A percentile compares a stretch with the other conserved stretches of the same genome.
These are phyloP conservation scores for Inonotus obliquus DNA, from an alignment of 1,284 basidiomycete species.

Conservation along the genomic window DNA sequence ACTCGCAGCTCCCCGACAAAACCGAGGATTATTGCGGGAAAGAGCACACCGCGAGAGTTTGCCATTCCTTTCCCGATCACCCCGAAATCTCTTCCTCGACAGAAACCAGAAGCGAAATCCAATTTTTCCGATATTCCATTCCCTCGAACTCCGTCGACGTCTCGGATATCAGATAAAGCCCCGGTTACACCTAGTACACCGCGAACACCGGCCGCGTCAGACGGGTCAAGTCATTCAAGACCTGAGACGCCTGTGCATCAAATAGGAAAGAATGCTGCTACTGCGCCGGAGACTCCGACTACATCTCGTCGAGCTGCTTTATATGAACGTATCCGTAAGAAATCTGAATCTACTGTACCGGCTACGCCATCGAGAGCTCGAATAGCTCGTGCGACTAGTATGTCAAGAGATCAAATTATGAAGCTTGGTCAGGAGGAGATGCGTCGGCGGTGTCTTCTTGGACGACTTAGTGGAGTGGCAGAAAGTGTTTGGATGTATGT, in stretches of 20 bases:
- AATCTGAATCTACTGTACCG: constrained; percentile 42
- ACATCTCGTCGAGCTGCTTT: constrained; percentile 70
- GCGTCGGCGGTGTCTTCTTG: constrained; percentile 65
- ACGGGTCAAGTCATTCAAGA: constrained; percentile 34
- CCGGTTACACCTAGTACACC: constrained; percentile 48
- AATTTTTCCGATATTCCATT: constrained; percentile 39
- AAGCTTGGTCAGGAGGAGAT: constrained; percentile 72
- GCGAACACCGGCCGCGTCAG: constrained; percentile 30
- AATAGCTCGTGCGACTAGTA: constrained; percentile 31
- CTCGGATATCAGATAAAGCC: constrained; percentile 25
- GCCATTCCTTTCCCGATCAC: constrained; percentile 38
- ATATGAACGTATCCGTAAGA: constrained; percentile 69
- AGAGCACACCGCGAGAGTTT: constrained; percentile 20
- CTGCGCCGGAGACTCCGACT: constrained; percentile 61
- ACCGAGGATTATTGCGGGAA: constrained; percentile 28
- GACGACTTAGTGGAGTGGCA: constrained; percentile 71
- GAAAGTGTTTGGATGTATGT: constrained; percentile 83
- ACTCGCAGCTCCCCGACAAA: constrained; percentile 28
- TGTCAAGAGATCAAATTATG: constrained; percentile 61
- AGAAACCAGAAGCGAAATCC: constrained; percentile 12
- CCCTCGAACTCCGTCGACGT: constrained; percentile 37
- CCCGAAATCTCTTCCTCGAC: constrained; percentile 22
- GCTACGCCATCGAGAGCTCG: constrained; percentile 58
- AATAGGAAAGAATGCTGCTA: constrained; percentile 45
- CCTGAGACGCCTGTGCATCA: constrained; percentile 65